phyloP scores from a whole-genome alignment of 345 rosid species.

The Dovyalis caffra region DNA sequence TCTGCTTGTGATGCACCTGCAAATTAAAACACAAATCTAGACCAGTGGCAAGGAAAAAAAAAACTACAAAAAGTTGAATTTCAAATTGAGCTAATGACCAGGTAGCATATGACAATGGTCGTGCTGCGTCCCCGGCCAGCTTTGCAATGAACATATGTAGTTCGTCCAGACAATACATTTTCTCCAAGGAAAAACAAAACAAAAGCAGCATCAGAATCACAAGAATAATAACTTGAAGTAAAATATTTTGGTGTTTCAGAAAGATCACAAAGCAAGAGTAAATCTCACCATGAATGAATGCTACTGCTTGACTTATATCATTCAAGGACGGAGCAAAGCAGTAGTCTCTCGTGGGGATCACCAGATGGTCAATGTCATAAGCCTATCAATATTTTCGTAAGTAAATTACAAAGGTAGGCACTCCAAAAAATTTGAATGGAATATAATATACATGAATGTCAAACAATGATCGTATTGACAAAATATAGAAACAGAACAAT shows the following conservation, averaged over 20 bases:
- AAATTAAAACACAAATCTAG: slow-evolving; percentile 10
- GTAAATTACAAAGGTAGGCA: background rate
- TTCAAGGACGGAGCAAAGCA: slow-evolving; percentile 89
- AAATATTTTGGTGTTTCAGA: background rate
- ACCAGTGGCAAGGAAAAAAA: background rate
- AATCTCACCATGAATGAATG: slow-evolving; percentile 70
- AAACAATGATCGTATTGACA: background rate
- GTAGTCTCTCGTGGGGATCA: slow-evolving; percentile 95
- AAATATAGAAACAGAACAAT: background rate
- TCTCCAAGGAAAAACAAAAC: slow-evolving; percentile 36
- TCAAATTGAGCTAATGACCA: slow-evolving; percentile 46
- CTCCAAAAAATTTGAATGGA: background rate
- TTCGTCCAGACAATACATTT: slow-evolving; percentile 51
- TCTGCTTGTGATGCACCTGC: slow-evolving; percentile 75
- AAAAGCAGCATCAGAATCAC: slow-evolving; percentile 11
- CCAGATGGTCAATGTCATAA: slow-evolving; percentile 78
- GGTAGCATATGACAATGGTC: slow-evolving; percentile 83
- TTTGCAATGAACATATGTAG: slow-evolving; percentile 95
- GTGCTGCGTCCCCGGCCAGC: slow-evolving; percentile 99
- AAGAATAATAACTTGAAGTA: background rate
- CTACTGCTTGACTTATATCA: slow-evolving; percentile 82
- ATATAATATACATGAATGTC: background rate
- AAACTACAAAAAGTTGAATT: background rate
- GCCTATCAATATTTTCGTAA: slow-evolving; percentile 44
- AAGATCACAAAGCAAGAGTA: background rate